Base-by-base conservation (phyloP, 768 basidiomycete genomes). In the Cytidiella melzeri region DNA sequence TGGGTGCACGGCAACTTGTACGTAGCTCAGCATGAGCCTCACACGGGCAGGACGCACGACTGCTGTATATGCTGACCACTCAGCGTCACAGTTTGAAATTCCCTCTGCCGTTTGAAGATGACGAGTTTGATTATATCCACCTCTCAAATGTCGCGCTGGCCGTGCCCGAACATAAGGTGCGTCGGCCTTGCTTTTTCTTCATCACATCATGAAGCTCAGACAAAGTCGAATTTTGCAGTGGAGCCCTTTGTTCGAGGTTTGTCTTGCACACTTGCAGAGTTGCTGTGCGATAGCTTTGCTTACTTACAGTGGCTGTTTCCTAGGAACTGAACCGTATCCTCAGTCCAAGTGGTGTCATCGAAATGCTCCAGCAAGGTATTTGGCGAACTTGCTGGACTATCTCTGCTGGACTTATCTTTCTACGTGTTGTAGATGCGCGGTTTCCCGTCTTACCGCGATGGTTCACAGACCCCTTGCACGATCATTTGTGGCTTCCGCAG, bases 1-100 rank as follows among this genome's bases (percentile, higher is more conserved):
- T 88, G 84, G 84, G 67, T 74, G 24, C 81, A 86, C 54, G 86
- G 86, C 30, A 87, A 88, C 57, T 88, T 87, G 85, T 87, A 61
- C n/a, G n/a, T n/a, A n/a, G n/a, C n/a, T n/a, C n/a, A 60, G 75
- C 40, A 18, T 50, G 41, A 20, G 7, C 20, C 20, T 26, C 26
- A 18, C 34, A 20, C 30, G n/a, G n/a, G n/a, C n/a, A n/a, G n/a
- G 9, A 28, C 44, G 12, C 25, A 41, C 41, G 13, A 39, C 25
- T 12, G n/a, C 9, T 19, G 37, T 19, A 15, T 12, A 28, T 40
- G 23, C 25, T 30, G 19, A 26, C 21, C 9, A 42, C 15, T 39
- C 24, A 40, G 5, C 19, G 41, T 19, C 12, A 23, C 50, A 87
- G 85, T 64, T 66, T 87, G 56, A 85, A 84, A 38, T 84, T 77